These are phyloP conservation scores for Vitis hybrid DNA, from an alignment of 177 flowering plant species.

Conservation along the genomic window DNA sequence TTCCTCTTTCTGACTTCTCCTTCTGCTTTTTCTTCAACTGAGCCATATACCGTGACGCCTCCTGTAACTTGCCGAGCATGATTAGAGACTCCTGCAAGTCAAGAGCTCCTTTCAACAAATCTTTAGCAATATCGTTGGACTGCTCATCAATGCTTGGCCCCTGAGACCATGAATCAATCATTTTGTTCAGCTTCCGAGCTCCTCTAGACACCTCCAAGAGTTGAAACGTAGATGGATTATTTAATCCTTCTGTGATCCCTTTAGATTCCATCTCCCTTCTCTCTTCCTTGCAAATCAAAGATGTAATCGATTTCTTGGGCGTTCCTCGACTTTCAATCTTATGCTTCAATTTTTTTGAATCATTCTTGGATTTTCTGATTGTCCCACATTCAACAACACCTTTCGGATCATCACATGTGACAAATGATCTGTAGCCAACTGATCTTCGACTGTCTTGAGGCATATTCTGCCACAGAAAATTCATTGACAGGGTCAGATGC, in stretches of 20 bases:
- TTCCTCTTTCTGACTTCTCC: slow-evolving; percentile 22
- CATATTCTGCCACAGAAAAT: slow-evolving; percentile 47
- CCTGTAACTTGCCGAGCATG: slow-evolving; percentile 74
- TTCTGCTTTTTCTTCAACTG: slow-evolving; percentile 40
- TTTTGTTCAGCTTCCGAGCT: slow-evolving; percentile 63
- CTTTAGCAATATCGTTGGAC: slow-evolving; percentile 56
- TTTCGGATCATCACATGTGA: slow-evolving; percentile 78
- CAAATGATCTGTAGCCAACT: slow-evolving; percentile 59
- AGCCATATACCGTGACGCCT: slow-evolving; percentile 47
- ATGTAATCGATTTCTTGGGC: slow-evolving; percentile 17
- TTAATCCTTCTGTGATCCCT: slow-evolving; percentile 21
- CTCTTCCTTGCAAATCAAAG: slow-evolving; percentile 12
- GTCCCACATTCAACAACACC: slow-evolving; percentile 58
- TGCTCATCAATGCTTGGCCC: slow-evolving; percentile 33
- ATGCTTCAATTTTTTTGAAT: slow-evolving; percentile 28
- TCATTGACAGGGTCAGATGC: slow-evolving; percentile 33
- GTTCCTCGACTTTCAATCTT: slow-evolving; percentile 17
- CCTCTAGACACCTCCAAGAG: slow-evolving; percentile 67
- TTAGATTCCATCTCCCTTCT: slow-evolving; percentile 21
- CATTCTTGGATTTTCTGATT: slow-evolving; percentile 46
- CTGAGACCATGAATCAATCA: slow-evolving; percentile 60
- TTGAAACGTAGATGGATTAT: slow-evolving; percentile 40
- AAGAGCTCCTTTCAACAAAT: slow-evolving; percentile 73
- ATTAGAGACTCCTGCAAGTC: slow-evolving; percentile 72
- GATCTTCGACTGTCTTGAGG: slow-evolving; percentile 59